Evolutionary conservation across 2,329 filamentous ascomycete species (phyloP), one percentile per base, ranked within the genome.

Genomic region (Samsoniella hepiali): DNA sequence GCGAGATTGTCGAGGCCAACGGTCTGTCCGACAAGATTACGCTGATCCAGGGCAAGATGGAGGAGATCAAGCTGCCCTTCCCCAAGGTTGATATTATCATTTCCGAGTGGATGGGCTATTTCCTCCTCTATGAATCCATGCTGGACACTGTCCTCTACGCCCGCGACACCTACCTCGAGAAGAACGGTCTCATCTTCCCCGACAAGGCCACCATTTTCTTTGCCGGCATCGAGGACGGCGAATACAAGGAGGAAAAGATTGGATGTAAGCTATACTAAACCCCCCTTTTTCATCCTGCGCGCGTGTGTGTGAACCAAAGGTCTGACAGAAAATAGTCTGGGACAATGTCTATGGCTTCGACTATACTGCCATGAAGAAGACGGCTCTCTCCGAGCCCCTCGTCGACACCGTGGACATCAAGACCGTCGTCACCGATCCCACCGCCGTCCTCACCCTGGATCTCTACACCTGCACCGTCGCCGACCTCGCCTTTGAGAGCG

Each of bases 81-180:
- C 90, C 92, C 73, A 91, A 98, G 80, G 95, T 99, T 68, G 95
- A 99, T 75, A 99, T 99, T 76, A 99, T 99, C 80, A 96, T 99
- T 76, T 98, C 94, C 2, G 95, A 99, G 83, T 99, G 95, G 95
- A 99, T 99, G 95, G 95, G 95, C 40, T 99, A 99, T 82, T 98
- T 98, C 83, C 82, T 99, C 60, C 88, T 99, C 66, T 99, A 99
- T 80, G 95, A 99, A 87, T 91, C 87, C 86, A 99, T 99, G 95
- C 80, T 99, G 74, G 95, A 99, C 81, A 99, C 95, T 38, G 95
- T 99, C 58, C 85, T 99, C 65, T 98, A 97, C 75, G 95, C 95
- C 32, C 89, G 95, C 71, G 95, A 99, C 84, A 90, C 84, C 76
- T 99, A 97, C 78, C 88, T 99, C 65, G 83, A 81, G 67, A 89